These are phyloP conservation scores for Lactarius sp. DNA, from an alignment of 768 basidiomycete genomes.

Conservation along the genomic window DNA sequence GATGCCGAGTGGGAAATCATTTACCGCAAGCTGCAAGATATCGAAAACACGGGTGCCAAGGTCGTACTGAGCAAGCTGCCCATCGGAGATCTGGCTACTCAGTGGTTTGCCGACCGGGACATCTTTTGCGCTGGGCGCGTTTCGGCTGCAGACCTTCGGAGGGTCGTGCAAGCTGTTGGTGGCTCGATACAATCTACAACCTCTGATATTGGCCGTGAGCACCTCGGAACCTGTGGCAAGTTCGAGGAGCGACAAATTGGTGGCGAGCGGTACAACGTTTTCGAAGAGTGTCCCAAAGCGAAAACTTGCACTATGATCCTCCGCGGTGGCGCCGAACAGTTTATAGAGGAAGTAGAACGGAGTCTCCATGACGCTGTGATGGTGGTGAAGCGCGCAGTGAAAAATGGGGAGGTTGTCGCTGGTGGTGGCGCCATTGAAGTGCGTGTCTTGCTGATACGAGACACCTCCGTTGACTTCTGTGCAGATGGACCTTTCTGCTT, in stretches of 20 bases:
- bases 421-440: constrained; percentile 98
- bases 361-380: constrained; percentile 98
- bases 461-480: background rate
- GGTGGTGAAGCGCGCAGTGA: constrained; percentile 98
- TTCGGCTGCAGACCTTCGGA: constrained; percentile 78
- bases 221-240: constrained; percentile 87
- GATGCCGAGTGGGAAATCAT: constrained; percentile 99
- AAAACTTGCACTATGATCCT: constrained; percentile 94
- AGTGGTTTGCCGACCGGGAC: constrained; percentile 98
- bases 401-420: constrained; percentile 93
- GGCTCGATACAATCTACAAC: constrained; percentile 94
- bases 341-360: constrained; percentile 96
- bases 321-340: constrained; percentile 96
- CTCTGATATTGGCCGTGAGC: constrained; percentile 83
- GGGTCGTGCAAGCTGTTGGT: constrained; percentile 94
- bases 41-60: constrained; percentile 93
- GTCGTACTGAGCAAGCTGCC: constrained; percentile 97
- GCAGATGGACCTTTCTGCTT: constrained; percentile 96
- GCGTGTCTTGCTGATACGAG: background rate
- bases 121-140: constrained; percentile 99
- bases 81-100: constrained; percentile 96
- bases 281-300: constrained; percentile 87
- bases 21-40: constrained; percentile 93
- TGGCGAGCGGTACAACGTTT: constrained; percentile 93
- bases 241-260: constrained; percentile 97